Evolutionary conservation across 2,329 filamentous ascomycete species (phyloP), one percentile per base, ranked within the genome.

Genomic region (Alternaria triticimaculans): DNA sequence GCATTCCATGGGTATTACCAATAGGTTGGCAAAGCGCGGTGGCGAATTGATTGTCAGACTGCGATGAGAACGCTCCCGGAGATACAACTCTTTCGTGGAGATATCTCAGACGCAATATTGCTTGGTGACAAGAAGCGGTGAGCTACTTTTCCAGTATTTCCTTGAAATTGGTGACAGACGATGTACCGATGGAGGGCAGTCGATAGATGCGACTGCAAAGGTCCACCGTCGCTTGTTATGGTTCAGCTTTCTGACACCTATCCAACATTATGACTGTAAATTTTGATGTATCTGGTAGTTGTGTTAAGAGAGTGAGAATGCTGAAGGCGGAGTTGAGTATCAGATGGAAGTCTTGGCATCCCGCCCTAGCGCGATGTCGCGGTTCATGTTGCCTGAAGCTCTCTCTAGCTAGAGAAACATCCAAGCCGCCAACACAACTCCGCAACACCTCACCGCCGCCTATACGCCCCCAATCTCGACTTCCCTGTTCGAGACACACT

Each of bases 311-410:
- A 30, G 26, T 51, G 26, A 15, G 3, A 14, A 20, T 7, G 28
- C 20, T 14, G 10, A 49, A 26, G 4, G 48, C 18, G 43, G n/a
- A 58, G 23, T 48, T 18, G 25, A 53, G 6, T 23, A 21, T 28
- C 21, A 58, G 48, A 15, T 62, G n/a, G 21, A 57, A 56, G 67
- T 66, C 68, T 71, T 73, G 71, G 67, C 68, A 66, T 41, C 26
- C 45, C 67, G 63, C 67, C 58, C 64, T 61, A 60, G 63, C 71
- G 58, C 60, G 45, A 37, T 57, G 37, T 65, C 70, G 71, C 66
- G 71, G 70, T 63, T 60, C 71, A 69, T 70, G 72, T 66, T 74
- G 72, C 72, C 72, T 68, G 69, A 60, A 75, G 70, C 70, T 75
- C 66, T 53, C 67, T 70, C 58, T 54, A 72, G 70, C 69, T 72